These are phyloP conservation scores for Mycena belliarum DNA, from an alignment of 768 basidiomycete genomes.

Conservation along the genomic window DNA sequence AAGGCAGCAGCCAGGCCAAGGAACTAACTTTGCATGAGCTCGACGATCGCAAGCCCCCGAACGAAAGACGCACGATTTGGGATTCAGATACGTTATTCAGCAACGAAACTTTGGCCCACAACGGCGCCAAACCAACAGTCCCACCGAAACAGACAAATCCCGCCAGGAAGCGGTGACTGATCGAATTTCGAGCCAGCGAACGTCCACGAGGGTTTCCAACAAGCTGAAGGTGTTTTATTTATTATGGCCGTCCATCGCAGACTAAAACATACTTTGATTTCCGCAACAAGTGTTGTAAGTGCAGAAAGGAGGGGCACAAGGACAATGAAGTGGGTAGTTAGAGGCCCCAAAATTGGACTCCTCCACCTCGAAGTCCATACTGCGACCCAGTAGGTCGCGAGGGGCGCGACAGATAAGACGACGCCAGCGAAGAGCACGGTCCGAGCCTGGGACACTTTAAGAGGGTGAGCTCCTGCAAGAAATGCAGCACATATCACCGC, in stretches of 20 bases:
- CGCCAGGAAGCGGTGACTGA: constrained; percentile 9
- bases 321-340: constrained; percentile 57
- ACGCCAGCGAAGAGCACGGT: constrained; percentile 40
- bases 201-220: too few species aligned
- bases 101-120: constrained; percentile 27
- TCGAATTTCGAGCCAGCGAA: not conserved
- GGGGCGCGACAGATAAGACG: constrained; percentile 50
- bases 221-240: constrained; percentile 22
- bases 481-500: constrained; percentile 36
- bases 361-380: constrained; percentile 56
- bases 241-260: not conserved
- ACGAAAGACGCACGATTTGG: constrained; percentile 40
- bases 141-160: constrained; percentile 5
- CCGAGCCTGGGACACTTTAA: constrained; percentile 32
- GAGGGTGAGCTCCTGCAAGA: constrained; percentile 41
- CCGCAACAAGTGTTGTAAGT: constrained; percentile 47
- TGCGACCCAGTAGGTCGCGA: constrained; percentile 68
- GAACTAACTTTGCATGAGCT: constrained; percentile 13
- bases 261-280: constrained; percentile 26
- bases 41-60: too few species aligned
- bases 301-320: constrained; percentile 59
- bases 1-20: constrained; percentile 20
- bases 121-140: constrained; percentile 1
- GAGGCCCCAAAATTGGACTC: constrained; percentile 56
- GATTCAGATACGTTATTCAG: constrained; percentile 38